phyloP scores from a whole-genome alignment of 2,329 filamentous ascomycete genomes.

The Aspergillus fumigatiaffinis region DNA sequence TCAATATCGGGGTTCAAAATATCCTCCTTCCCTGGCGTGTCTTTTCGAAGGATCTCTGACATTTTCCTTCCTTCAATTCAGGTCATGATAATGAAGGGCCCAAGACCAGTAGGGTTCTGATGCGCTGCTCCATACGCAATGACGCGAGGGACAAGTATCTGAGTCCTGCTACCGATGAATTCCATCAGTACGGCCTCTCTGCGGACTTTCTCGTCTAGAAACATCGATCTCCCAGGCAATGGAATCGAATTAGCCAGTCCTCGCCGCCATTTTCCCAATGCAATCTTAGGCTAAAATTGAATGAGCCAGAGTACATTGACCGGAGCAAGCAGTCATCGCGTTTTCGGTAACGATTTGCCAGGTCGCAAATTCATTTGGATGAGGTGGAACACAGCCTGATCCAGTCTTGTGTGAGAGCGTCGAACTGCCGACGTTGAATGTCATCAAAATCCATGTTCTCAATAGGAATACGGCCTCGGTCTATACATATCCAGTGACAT shows the following conservation, averaged over 20 bases:
- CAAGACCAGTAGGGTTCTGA: conserved; percentile 5
- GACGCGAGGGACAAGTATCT: conserved; percentile 9
- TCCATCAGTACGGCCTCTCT: conserved; percentile 6
- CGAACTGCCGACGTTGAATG: not conserved
- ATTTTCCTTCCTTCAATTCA: conserved; percentile 7
- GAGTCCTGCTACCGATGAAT: not conserved
- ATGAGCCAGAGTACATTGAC: conserved; percentile 10
- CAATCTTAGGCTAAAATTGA: conserved; percentile 10
- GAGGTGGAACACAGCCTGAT: not conserved
- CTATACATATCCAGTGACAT: no score
- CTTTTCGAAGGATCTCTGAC: conserved; percentile 1
- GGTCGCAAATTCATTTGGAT: conserved; percentile 4
- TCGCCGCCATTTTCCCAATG: conserved; percentile 9
- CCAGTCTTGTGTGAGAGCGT: conserved; percentile 2
- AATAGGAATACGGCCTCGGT: no score
- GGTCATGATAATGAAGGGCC: conserved; percentile 12
- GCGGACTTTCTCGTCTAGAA: conserved; percentile 9
- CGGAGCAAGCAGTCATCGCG: conserved; percentile 6
- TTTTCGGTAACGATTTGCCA: conserved; percentile 5
- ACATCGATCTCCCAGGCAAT: conserved; percentile 7
- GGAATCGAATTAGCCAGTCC: conserved; percentile 14
- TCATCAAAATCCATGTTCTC: conserved; percentile 4
- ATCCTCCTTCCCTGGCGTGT: not conserved
- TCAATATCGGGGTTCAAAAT: not conserved
- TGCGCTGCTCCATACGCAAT: not conserved